Conservation (phyloP, 768 basidiomycete species). For the Podaxis sp. region DNA sequence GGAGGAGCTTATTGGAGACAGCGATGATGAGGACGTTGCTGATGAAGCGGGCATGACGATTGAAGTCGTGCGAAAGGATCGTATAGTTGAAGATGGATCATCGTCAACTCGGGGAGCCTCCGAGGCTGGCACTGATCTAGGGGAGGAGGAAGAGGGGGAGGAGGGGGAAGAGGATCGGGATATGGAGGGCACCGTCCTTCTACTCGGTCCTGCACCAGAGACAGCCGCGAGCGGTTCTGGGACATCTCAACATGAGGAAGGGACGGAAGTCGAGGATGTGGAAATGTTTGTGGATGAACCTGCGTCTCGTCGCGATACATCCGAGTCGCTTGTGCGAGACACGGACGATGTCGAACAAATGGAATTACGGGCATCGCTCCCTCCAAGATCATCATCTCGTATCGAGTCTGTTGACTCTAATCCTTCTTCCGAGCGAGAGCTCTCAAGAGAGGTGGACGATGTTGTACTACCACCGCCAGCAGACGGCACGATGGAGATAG, state of each 20-base stretch:
- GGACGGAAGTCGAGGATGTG: not conserved
- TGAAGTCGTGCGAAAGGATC: not conserved
- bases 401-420: not conserved
- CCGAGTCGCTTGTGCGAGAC: not conserved
- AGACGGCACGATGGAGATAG: not conserved
- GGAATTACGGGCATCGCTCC: not conserved
- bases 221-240: not conserved
- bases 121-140: not conserved
- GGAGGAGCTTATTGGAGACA: constrained; percentile 27
- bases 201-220: not conserved
- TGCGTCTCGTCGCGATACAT: not conserved
- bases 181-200: constrained; percentile 2
- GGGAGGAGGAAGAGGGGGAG: constrained; percentile 14
- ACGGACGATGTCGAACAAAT: not conserved
- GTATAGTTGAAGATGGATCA: not conserved
- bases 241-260: not conserved
- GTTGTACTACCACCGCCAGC: not conserved
- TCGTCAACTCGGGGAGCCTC: not conserved
- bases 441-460: not conserved
- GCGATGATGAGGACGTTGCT: constrained; percentile 24
- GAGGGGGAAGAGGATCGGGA: constrained; percentile 21
- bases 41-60: not conserved
- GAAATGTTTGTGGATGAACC: not conserved
- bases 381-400: not conserved
- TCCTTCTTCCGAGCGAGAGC: not conserved